Evolutionary conservation across 163 green algal species (phyloP).

Genomic region (Scenedesmus sp.): DNA sequence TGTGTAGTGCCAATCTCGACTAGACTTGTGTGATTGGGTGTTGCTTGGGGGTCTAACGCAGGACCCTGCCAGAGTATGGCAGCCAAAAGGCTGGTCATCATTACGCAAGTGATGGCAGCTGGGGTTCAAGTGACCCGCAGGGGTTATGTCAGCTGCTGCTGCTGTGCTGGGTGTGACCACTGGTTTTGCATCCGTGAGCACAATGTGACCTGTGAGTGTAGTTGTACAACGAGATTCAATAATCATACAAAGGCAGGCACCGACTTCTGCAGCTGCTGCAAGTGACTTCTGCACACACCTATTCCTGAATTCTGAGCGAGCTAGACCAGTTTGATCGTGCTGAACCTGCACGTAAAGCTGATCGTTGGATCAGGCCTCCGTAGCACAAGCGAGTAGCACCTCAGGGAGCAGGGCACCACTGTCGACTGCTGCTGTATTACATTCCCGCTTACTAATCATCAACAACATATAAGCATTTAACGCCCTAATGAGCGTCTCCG

Average conservation of each 20-base stretch:
- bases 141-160: not conserved
- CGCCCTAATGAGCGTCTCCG: constrained; percentile 17
- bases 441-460: not conserved
- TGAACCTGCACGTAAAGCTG: too few relatives aligned
- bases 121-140: not conserved
- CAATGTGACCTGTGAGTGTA: too few relatives aligned
- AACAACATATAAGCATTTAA: not conserved
- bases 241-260: too few relatives aligned
- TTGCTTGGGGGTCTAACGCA: not conserved
- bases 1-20: too few relatives aligned
- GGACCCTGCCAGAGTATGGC: not conserved
- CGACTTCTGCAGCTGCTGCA: not conserved
- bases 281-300: not conserved
- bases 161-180: not conserved
- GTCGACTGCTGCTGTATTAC: not conserved
- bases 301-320: not conserved
- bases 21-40: not conserved
- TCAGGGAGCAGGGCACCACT: not conserved
- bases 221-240: too few relatives aligned
- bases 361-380: not conserved
- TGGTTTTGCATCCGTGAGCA: constrained; percentile 65
- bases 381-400: not conserved
- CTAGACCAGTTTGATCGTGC: not conserved
- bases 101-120: not conserved
- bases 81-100: too few relatives aligned